Evolutionary conservation across 129 eudicot genomes (phyloP).

Genomic region (Sambucus nigra): DNA sequence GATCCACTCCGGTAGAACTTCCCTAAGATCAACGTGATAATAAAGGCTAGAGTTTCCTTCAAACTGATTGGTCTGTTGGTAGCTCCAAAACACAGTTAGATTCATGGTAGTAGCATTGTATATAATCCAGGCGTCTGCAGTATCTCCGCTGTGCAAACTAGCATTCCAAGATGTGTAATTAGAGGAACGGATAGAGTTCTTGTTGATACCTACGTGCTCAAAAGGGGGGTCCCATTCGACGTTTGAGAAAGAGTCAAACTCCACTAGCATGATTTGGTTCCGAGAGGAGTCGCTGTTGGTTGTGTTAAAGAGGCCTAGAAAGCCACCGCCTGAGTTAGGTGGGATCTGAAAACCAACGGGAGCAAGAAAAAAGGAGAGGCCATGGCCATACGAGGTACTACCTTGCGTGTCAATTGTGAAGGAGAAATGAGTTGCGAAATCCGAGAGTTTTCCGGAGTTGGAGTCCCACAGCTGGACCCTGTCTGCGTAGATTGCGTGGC

Average conservation of each 20-base stretch:
- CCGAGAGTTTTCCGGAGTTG: slow-evolving; percentile 18
- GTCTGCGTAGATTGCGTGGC: slow-evolving; percentile 22
- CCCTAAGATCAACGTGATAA: slow-evolving; percentile 25
- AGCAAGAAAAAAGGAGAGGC: slow-evolving; percentile 31
- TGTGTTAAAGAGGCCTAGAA: slow-evolving; percentile 23
- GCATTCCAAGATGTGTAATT: slow-evolving; percentile 22
- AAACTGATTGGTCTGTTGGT: slow-evolving; percentile 4
- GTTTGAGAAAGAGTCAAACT: slow-evolving; percentile 31
- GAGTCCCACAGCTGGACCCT: slow-evolving; percentile 27
- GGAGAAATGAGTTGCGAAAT: slow-evolving; percentile 31
- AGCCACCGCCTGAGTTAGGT: slow-evolving; percentile 23
- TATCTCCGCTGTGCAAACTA: slow-evolving; percentile 27
- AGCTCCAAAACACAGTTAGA: slow-evolving; percentile 34
- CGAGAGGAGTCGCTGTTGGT: slow-evolving; percentile 10
- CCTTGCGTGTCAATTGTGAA: slow-evolving; percentile 33
- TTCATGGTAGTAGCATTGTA: slow-evolving; percentile 31
- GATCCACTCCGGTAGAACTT: slow-evolving; percentile 32
- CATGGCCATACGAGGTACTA: slow-evolving; percentile 23
- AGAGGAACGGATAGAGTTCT: slow-evolving; percentile 34
- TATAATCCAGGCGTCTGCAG: slow-evolving; percentile 35
- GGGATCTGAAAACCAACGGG: slow-evolving; percentile 28
- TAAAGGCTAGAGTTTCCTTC: slow-evolving; percentile 22
- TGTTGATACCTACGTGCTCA: slow-evolving; percentile 38
- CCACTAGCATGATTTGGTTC: slow-evolving; percentile 29
- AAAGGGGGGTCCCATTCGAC: slow-evolving; percentile 38